Evolutionary conservation across 768 basidiomycete species (phyloP), one percentile per base, ranked within the genome.

Genomic region (Fibroporia radiculosa): DNA sequence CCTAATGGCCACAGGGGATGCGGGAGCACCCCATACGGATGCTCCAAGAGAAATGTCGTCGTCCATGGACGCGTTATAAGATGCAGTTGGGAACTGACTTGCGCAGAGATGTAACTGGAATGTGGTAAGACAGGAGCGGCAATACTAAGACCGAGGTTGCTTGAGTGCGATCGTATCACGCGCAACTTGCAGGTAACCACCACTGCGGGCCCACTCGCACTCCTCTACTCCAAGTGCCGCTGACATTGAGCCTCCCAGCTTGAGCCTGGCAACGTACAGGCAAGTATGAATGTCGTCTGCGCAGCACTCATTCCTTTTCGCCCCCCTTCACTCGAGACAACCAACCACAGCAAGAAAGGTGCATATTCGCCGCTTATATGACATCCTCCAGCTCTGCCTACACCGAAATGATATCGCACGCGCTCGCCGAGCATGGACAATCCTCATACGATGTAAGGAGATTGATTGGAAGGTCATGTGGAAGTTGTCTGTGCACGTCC

Each of bases 361-460:
- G 4, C 87, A 91, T 59, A 70, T 91, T 36, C 75, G 81, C 31
- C 79, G 84, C 19, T 66, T 92, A 2, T 78, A 77, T 56, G 89
- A 92, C 63, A 56, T 91, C 13, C 62, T 92, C 20, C 77, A 89
- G 36, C 63, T 90, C 31, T 79, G 70, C 52, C 66, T 91, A 24
- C 83, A 85, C 35, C 75, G 79, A 14, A 69, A 71, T 34, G 84
- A 92, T 61, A 63, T 77, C 44, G 55, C 59, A 34, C 71, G 82
- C 31, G 89, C 90, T 20, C 72, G 65, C 44, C 70, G 74, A 48
- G 82, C 82, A 6, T 92, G 88, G 84, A 66, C 74, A 19, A 80
- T 91, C 28, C 74, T 92, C 18, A 69, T 74, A 10, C 75, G 80
- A 44, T 92, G 89, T 61, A 81, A 80, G 54, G 89, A 91, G 67